These are phyloP conservation scores for Backusella liffmaniae DNA, from an alignment of 192 early-diverging fungal genomes.

Conservation along the genomic window DNA sequence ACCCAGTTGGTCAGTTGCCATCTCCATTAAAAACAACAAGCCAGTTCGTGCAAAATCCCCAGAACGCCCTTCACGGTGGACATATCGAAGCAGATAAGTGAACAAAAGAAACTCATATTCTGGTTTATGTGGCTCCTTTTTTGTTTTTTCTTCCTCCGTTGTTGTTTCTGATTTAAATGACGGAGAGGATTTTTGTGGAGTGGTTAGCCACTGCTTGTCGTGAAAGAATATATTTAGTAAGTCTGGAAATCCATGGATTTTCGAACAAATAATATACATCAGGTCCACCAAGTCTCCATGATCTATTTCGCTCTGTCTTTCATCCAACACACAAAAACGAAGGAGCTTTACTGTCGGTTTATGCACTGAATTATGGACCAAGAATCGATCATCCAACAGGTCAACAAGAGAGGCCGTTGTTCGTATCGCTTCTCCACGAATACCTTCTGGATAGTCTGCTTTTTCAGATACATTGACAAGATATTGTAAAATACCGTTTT, in stretches of 20 bases:
- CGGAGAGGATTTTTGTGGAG: slow-evolving; percentile 42
- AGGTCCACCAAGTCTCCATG: slow-evolving; percentile 68
- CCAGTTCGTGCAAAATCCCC: slow-evolving; percentile 89
- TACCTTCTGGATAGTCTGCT: slow-evolving; percentile 74
- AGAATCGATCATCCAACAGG: slow-evolving; percentile 83
- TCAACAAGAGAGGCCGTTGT: slow-evolving; percentile 80
- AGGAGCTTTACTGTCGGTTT: slow-evolving; percentile 82
- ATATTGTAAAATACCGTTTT: slow-evolving; percentile 75
- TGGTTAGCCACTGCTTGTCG: slow-evolving; percentile 60
- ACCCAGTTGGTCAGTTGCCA: slow-evolving; percentile 72
- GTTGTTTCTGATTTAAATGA: not conserved
- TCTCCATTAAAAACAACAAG: slow-evolving; percentile 81
- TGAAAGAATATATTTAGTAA: slow-evolving; percentile 79
- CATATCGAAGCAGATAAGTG: slow-evolving; percentile 82
- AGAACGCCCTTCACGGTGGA: slow-evolving; percentile 82
- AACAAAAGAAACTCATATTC: slow-evolving; percentile 86
- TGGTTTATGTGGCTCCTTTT: slow-evolving; percentile 11
- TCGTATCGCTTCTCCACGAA: slow-evolving; percentile 76
- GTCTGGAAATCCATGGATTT: slow-evolving; percentile 75
- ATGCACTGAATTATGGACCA: slow-evolving; percentile 90
- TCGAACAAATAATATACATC: slow-evolving; percentile 76
- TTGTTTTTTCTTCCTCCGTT: not conserved
- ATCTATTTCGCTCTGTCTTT: slow-evolving; percentile 50
- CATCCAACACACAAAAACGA: slow-evolving; percentile 57
- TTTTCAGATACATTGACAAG: slow-evolving; percentile 77